Evolutionary conservation across 2,329 filamentous ascomycete species (phyloP), one percentile per base, ranked within the genome.

Genomic region (Arthroderma sp.): DNA sequence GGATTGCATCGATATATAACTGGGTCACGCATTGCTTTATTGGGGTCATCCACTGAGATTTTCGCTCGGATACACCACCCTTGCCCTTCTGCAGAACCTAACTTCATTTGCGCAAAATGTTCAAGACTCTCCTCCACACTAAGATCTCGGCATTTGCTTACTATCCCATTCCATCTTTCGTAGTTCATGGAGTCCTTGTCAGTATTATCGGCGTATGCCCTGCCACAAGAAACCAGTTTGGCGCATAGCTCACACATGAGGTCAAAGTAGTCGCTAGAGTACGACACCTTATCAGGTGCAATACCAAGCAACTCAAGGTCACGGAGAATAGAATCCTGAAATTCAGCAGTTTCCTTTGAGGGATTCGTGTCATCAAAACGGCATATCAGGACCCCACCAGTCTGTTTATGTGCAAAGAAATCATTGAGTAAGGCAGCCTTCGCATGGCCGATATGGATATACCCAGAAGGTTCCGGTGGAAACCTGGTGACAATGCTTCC

Each of bases 311-410:
- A 78, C 56, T 83, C 82, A 43, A 94, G 79, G 71, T 95, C 90
- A 75, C 93, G 85, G 43, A 94, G 78, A 61, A 95, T 95, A 5
- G 88, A 80, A 72, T 95, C 88, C 69, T 95, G 85, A 69, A 84
- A 95, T 75, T 95, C 90, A 69, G 90, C 83, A 76, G 91, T 95
- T 78, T 95, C 90, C 73, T 95, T 95, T 61, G 85, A 83, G 1
- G 90, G 90, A 73, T 95, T 95, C 54, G 90, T 95, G 68, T 95
- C 90, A 69, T 95, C 90, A 67, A 95, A 89, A 59, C 90, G 86
- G 39, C 95, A 80, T 58, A 90, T 83, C 64, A 95, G 78, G 67
- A 84, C 90, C 47, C 63, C 66, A 67, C 90, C 89, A 1, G 39
- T 1, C 13, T 66, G 59, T 51, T 63, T 63, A 54, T 68, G 67